phyloP scores from a whole-genome alignment of 805 yeast genomes.

The Sugiyamaella boreocaroliniensis region DNA sequence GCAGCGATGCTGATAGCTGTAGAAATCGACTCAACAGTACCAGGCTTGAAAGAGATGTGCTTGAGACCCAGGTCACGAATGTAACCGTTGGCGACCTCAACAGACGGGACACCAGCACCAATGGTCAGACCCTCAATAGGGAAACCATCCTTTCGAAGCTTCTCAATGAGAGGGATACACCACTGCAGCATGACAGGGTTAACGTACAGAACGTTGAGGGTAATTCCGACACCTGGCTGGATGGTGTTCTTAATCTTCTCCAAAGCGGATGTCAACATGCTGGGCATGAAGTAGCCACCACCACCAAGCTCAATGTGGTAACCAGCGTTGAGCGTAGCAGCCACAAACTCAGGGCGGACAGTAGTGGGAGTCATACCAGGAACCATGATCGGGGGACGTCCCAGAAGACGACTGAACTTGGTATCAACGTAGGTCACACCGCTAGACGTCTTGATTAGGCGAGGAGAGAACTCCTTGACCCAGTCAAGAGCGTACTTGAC shows the following conservation, averaged over 20 bases:
- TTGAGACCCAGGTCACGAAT: constrained; percentile 87
- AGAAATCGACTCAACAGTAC: constrained; percentile 86
- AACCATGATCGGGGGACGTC: constrained; percentile 93
- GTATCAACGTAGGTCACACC: constrained; percentile 82
- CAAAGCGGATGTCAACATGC: constrained; percentile 66
- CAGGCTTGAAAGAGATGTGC: constrained; percentile 95
- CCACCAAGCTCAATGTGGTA: constrained; percentile 97
- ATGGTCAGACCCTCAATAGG: constrained; percentile 94
- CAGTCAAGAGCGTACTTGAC: constrained; percentile 85
- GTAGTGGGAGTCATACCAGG: constrained; percentile 99
- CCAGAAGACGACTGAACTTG: constrained; percentile 82
- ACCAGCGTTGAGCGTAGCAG: constrained; percentile 92
- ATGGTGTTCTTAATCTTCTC: constrained; percentile 61
- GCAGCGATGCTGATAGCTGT: constrained; percentile 87
- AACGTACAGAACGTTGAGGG: constrained; percentile 88
- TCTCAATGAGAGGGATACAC: constrained; percentile 94
- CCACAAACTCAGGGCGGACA: constrained; percentile 87
- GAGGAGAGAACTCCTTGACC: constrained; percentile 84
- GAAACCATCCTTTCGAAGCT: constrained; percentile 82
- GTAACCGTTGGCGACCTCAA: constrained; percentile 95
- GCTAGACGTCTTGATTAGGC: constrained; percentile 60
- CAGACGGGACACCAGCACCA: constrained; percentile 99
- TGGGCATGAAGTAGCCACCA: constrained; percentile 90
- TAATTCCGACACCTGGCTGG: constrained; percentile 82
- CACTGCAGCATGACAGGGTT: constrained; percentile 97